A percentile compares a stretch with the other conserved stretches of the same genome.
Evolutionary conservation across 2,329 filamentous ascomycete species (phyloP).

Genomic region (Trichoderma sp.): DNA sequence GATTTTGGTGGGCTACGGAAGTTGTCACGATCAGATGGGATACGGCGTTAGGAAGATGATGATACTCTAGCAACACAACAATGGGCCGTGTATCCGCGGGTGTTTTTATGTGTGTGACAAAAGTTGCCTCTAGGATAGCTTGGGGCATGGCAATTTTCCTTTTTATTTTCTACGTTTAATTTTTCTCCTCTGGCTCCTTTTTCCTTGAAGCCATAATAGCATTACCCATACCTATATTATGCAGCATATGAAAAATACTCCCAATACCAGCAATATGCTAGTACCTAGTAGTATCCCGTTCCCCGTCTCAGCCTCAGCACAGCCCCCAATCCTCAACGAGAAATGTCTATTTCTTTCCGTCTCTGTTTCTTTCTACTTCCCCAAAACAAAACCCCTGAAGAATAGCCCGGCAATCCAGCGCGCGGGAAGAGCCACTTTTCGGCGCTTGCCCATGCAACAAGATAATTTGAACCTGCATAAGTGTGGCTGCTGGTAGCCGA

Average conservation of each 20-base stretch:
- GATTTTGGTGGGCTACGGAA: constrained; percentile 12
- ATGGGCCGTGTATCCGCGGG: constrained; percentile 19
- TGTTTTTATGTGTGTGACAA: not conserved
- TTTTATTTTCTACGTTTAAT: not conserved
- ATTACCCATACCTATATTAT: not conserved
- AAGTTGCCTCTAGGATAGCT: constrained; percentile 23
- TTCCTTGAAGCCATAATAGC: not conserved
- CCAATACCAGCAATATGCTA: not conserved
- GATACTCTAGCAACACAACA: constrained; percentile 17
- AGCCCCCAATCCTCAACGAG: not conserved
- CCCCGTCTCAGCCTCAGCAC: not conserved
- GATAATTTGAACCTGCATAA: constrained; percentile 19
- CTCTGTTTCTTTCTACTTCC: not conserved
- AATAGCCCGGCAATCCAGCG: not conserved
- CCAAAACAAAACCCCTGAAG: not conserved
- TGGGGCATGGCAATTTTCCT: constrained; percentile 14
- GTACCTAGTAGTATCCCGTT: not conserved
- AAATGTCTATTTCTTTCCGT: not conserved
- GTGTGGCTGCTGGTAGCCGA: not conserved
- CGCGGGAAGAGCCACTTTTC: not conserved
- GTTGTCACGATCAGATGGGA: constrained; percentile 25
- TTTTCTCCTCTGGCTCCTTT: not conserved
- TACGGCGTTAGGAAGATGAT: constrained; percentile 28
- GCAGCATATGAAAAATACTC: constrained; percentile 5
- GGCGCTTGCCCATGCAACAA: not conserved